phyloP scores from a whole-genome alignment of 768 basidiomycete species.

The Macrolepiota dolichaula region DNA sequence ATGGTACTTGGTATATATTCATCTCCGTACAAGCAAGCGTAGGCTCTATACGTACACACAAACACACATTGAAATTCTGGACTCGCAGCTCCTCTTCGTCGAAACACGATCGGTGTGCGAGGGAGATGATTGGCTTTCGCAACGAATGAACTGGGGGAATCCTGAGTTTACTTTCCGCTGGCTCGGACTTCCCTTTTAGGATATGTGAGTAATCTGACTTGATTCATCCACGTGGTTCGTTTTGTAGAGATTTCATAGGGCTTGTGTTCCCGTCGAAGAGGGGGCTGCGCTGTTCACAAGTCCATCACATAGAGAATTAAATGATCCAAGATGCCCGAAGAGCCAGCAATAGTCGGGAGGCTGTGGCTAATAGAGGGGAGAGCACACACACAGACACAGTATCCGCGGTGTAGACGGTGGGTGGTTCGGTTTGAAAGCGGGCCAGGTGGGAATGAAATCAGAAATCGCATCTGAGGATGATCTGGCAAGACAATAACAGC shows the following conservation, averaged over 20 bases:
- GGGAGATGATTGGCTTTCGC: not conserved
- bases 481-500: constrained; percentile 43
- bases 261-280: not conserved
- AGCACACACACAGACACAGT: no score
- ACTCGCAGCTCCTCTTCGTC: no score
- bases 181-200: not conserved
- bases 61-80: not conserved
- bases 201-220: not conserved
- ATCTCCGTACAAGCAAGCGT: not conserved
- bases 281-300: not conserved
- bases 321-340: constrained; percentile 6
- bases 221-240: not conserved
- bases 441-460: constrained; percentile 9
- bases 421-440: not conserved
- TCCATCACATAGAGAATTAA: not conserved
- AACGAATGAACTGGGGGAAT: not conserved
- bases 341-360: not conserved
- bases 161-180: constrained; percentile 6
- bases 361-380: constrained; percentile 7
- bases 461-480: constrained; percentile 22
- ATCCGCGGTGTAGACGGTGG: no score
- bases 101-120: constrained; percentile 11
- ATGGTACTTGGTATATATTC: not conserved
- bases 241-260: not conserved
- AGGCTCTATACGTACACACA: not conserved